Evolutionary conservation across 352 stramenopile species (phyloP).

Genomic region (Phytophthora cryptogea): DNA sequence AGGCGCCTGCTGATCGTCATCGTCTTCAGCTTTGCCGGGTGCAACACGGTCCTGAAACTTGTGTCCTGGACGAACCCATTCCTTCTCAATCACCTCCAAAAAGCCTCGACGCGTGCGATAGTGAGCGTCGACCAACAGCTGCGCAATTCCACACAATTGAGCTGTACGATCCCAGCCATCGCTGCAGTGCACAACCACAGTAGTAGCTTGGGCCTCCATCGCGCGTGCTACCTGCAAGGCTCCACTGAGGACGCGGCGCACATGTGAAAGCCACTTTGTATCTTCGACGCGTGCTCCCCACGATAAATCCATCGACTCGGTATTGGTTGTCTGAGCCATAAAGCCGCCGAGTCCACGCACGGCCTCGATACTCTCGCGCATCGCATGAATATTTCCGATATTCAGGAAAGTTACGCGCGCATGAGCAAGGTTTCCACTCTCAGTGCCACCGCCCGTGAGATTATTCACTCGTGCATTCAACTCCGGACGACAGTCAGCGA

Average conservation of each 20-base stretch:
- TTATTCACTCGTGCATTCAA: constrained; percentile 92
- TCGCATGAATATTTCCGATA: constrained; percentile 94
- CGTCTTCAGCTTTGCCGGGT: constrained; percentile 63
- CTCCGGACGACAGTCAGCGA: constrained; percentile 90
- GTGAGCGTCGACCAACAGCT: constrained; percentile 89
- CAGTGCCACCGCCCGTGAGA: constrained; percentile 88
- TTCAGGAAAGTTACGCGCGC: constrained; percentile 85
- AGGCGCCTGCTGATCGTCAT: constrained; percentile 76
- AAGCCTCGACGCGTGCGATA: constrained; percentile 89
- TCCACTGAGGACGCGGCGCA: constrained; percentile 71
- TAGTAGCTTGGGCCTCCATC: constrained; percentile 70
- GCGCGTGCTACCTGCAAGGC: constrained; percentile 67
- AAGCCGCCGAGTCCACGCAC: constrained; percentile 62
- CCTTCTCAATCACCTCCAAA: constrained; percentile 80
- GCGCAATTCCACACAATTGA: constrained; percentile 81
- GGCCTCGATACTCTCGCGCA: constrained; percentile 86
- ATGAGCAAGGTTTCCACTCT: constrained; percentile 80
- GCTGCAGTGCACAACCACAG: constrained; percentile 90
- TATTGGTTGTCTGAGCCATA: constrained; percentile 32
- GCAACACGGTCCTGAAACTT: constrained; percentile 90
- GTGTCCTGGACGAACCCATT: constrained; percentile 87
- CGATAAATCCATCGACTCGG: constrained; percentile 56
- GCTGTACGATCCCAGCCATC: constrained; percentile 93
- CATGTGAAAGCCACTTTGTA: constrained; percentile 81
- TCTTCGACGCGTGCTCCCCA: constrained; percentile 75